Evolutionary conservation across 495 filamentous ascomycete species (phyloP), one percentile per base, ranked within the genome.

Genomic region (Halenospora varia): DNA sequence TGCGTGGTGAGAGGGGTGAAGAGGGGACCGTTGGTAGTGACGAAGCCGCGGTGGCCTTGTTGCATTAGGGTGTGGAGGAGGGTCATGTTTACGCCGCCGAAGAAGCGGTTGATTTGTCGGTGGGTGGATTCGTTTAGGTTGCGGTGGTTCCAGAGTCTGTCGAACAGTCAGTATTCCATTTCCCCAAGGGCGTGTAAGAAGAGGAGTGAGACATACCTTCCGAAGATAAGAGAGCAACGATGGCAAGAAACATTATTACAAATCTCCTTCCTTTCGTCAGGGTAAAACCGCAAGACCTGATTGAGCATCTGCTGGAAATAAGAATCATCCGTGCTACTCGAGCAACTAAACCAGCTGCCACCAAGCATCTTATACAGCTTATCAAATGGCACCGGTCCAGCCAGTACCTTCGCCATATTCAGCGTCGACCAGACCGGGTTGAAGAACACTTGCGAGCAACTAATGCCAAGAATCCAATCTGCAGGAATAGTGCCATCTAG

Each of bases 71-170:
- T 69, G 46, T 76, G 67, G n/a, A 86, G 72, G 41, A 80, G 58
- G 2, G 69, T 74, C 71, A 87, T 87, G 68, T 79, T 81, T n/a
- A 80, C 76, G 42, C 84, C 85, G 41, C 76, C 77, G 51, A 88
- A 80, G 68, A 86, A 84, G 23, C 74, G 74, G 65, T 80, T 76
- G 48, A 87, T 72, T 61, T 86, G 82, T 10, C 77, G 68, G 67
- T 88, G 85, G 11, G 84, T 86, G 1, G 77, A 76, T 66, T 77
- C 75, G 71, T 86, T 85, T 25, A 88, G 74, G 62, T 87, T 84
- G 3, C 63, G 66, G 62, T 87, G 83, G 64, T 79, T 83, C 82
- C 83, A 87, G 65, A 75, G 66, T 41, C 66, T 62, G 39, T 42
- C 25, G 20, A 53, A 46, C 24, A 13, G n/a, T n/a, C n/a, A n/a